Evolutionary conservation across 805 yeast species (phyloP).

Genomic region (Monosporozyma unispora): DNA sequence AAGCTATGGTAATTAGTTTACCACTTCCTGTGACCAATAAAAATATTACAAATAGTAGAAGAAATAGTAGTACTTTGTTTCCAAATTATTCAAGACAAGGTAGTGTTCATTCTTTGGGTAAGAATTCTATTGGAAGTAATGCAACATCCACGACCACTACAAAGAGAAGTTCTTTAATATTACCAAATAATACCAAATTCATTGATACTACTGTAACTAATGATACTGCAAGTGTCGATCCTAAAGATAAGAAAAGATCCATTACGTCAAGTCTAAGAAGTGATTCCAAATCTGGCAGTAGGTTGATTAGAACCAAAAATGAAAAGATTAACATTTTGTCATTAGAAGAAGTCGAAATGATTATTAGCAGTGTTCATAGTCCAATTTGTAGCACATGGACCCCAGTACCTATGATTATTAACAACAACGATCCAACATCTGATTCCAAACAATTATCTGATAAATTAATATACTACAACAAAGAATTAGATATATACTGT

Average conservation of each 20-base stretch:
- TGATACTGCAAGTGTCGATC: background rate
- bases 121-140: background rate
- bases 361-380: conserved; percentile 29
- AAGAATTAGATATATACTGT: conserved; percentile 51
- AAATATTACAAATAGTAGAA: background rate
- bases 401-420: conserved; percentile 41
- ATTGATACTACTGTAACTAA: background rate
- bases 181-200: background rate
- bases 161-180: conserved; percentile 1
- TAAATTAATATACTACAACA: conserved; percentile 49
- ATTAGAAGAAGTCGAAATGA: conserved; percentile 32
- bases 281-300: background rate
- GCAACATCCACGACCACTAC: background rate
- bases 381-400: conserved; percentile 46
- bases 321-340: conserved; percentile 25
- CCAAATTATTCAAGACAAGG: conserved; percentile 4
- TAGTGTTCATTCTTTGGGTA: conserved; percentile 3
- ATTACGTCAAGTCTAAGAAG: background rate
- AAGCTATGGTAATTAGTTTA: background rate
- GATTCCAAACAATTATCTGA: conserved; percentile 23
- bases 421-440: conserved; percentile 21
- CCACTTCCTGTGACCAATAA: background rate
- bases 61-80: conserved; percentile 3
- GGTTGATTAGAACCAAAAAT: background rate
- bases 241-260: background rate